phyloP scores from a whole-genome alignment of 441 rosid species.

The Cnidoscolus chayamansa region DNA sequence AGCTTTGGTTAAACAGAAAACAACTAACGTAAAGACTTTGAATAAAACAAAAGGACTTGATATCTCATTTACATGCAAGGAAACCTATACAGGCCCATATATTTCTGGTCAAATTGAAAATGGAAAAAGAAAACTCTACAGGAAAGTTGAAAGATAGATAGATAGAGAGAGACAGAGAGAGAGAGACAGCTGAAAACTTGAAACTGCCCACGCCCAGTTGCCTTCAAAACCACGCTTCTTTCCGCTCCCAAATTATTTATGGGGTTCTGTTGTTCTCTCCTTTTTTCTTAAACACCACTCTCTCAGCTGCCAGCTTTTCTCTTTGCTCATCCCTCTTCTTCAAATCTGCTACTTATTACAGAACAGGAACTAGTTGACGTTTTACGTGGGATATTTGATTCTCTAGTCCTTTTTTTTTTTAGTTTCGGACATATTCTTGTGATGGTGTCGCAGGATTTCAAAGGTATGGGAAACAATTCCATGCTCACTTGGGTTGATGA shows the following conservation, averaged over 20 bases:
- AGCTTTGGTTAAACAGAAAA: slow-evolving; percentile 35
- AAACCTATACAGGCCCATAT: neutral
- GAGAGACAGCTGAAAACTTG: slow-evolving; percentile 13
- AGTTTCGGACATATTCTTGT: neutral
- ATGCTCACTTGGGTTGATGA: slow-evolving; percentile 42
- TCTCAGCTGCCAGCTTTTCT: slow-evolving; percentile 11
- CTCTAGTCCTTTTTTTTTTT: neutral
- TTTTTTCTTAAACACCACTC: slow-evolving; percentile 26
- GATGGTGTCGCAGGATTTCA: neutral
- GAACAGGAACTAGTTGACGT: no score
- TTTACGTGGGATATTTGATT: no score
- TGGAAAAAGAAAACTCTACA: neutral
- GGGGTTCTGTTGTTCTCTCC: slow-evolving; percentile 26
- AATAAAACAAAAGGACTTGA: slow-evolving; percentile 1
- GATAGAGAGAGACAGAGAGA: neutral
- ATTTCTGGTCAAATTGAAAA: slow-evolving; percentile 33
- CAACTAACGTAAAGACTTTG: slow-evolving; percentile 34
- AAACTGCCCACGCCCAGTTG: slow-evolving; percentile 42
- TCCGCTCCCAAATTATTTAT: slow-evolving; percentile 35
- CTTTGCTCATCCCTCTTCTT: neutral
- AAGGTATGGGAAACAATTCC: slow-evolving; percentile 39
- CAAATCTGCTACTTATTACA: neutral
- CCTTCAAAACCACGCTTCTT: slow-evolving; percentile 59
- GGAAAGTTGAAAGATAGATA: slow-evolving; percentile 18
- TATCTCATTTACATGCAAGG: neutral